Evolutionary conservation across 495 filamentous ascomycete genomes (phyloP).

Genomic region (Cercophora scortea): DNA sequence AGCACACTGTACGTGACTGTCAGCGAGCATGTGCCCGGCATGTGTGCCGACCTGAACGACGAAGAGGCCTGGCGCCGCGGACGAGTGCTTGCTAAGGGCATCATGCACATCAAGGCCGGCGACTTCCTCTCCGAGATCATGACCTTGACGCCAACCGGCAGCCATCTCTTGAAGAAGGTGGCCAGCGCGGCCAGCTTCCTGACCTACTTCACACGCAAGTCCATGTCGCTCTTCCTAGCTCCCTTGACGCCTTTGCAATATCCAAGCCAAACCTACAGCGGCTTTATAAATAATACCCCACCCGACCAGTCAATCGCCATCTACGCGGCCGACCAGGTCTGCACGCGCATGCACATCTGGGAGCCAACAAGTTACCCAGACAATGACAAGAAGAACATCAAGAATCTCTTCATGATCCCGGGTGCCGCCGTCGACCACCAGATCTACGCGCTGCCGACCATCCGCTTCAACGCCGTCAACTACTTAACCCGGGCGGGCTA

Average conservation of each 20-base stretch:
- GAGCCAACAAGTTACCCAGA: slow-evolving; percentile 31
- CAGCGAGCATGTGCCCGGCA: slow-evolving; percentile 26
- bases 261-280: slow-evolving; percentile 35
- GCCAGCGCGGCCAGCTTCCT: slow-evolving; percentile 43
- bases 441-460: slow-evolving; percentile 57
- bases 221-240: slow-evolving; percentile 45
- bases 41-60: slow-evolving; percentile 24
- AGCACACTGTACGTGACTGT: slow-evolving; percentile 55
- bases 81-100: slow-evolving; percentile 46
- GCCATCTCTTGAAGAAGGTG: slow-evolving; percentile 32
- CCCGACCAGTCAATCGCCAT: slow-evolving; percentile 31
- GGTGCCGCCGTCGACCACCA: slow-evolving; percentile 57
- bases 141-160: slow-evolving; percentile 45
- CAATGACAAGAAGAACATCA: slow-evolving; percentile 21
- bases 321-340: slow-evolving; percentile 42
- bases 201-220: slow-evolving; percentile 49
- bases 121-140: slow-evolving; percentile 53
- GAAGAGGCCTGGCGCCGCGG: slow-evolving; percentile 31
- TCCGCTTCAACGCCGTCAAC: slow-evolving; percentile 56
- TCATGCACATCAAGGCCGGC: slow-evolving; percentile 46
- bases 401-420: slow-evolving; percentile 52
- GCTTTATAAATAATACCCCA: slow-evolving; percentile 43
- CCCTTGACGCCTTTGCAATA: slow-evolving; percentile 50
- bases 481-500: slow-evolving; percentile 56
- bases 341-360: slow-evolving; percentile 48